Evolutionary conservation across 2,329 filamentous ascomycete species (phyloP).

Genomic region (Colletotrichum shisoi): DNA sequence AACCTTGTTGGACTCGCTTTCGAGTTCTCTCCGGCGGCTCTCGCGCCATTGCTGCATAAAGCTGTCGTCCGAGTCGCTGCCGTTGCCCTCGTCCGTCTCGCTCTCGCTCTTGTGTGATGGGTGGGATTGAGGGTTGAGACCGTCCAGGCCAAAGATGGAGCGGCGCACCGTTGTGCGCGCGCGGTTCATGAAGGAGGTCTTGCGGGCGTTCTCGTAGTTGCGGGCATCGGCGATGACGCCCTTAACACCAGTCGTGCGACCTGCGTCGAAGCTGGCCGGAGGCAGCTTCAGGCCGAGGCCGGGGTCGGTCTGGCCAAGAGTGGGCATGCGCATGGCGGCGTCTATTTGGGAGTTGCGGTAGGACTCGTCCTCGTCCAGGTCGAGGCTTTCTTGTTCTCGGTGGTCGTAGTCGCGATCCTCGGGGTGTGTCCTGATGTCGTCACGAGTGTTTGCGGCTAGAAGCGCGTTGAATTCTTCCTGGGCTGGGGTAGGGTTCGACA

Average conservation of each 20-base stretch:
- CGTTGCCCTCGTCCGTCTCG: constrained; percentile 54
- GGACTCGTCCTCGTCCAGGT: constrained; percentile 63
- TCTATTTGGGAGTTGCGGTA: constrained; percentile 65
- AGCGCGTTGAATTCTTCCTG: constrained; percentile 73
- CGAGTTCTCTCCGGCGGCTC: constrained; percentile 78
- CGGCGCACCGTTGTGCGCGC: constrained; percentile 60
- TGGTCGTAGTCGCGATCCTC: constrained; percentile 63
- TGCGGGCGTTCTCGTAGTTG: constrained; percentile 74
- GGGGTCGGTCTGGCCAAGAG: constrained; percentile 55
- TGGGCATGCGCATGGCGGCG: constrained; percentile 71
- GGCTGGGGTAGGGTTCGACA: constrained; percentile 65
- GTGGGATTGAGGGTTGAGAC: constrained; percentile 37
- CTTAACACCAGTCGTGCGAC: constrained; percentile 81
- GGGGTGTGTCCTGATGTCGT: constrained; percentile 58
- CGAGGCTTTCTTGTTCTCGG: constrained; percentile 51
- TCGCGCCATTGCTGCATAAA: constrained; percentile 90
- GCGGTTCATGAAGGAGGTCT: constrained; percentile 62
- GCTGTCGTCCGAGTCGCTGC: constrained; percentile 71
- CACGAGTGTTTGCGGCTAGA: constrained; percentile 63
- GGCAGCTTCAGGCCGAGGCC: constrained; percentile 69
- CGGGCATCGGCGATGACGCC: constrained; percentile 86
- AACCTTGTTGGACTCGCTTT: constrained; percentile 64
- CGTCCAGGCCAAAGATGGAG: constrained; percentile 62
- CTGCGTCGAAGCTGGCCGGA: constrained; percentile 69
- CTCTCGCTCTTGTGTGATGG: constrained; percentile 55